These are phyloP conservation scores for Colletotrichum tofieldiae DNA, from an alignment of 2,329 filamentous ascomycete genomes.

Conservation along the genomic window DNA sequence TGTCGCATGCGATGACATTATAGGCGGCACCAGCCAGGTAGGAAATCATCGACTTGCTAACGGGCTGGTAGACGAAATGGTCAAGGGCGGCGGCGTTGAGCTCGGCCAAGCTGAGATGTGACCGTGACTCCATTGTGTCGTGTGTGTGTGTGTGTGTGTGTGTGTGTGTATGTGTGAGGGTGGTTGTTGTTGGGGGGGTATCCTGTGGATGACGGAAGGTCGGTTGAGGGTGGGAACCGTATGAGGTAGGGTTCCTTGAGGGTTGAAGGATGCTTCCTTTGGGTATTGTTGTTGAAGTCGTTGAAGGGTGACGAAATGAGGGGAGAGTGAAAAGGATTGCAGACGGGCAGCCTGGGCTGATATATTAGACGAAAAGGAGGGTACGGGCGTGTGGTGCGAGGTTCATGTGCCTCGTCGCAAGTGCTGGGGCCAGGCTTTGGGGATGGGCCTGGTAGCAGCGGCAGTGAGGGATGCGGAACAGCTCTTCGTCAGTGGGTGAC, in stretches of 20 bases:
- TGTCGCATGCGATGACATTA: slow-evolving; percentile 86
- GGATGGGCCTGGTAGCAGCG: slow-evolving; percentile 20
- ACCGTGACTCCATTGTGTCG: slow-evolving; percentile 63
- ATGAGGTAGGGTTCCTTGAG: slow-evolving; percentile 47
- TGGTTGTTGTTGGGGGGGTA: slow-evolving; percentile 46
- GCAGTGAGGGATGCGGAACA: slow-evolving; percentile 43
- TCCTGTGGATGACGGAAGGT: slow-evolving; percentile 31
- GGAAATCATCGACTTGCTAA: slow-evolving; percentile 82
- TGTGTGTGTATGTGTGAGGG: slow-evolving; percentile 44
- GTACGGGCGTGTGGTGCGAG: slow-evolving; percentile 47
- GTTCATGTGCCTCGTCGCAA: slow-evolving; percentile 45
- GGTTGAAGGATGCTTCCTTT: slow-evolving; percentile 48
- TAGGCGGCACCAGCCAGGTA: slow-evolving; percentile 83
- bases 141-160: slow-evolving; percentile 22
- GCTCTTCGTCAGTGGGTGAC: slow-evolving; percentile 57
- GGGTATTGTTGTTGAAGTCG: slow-evolving; percentile 41
- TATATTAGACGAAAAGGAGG: slow-evolving; percentile 43
- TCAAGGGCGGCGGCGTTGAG: slow-evolving; percentile 84
- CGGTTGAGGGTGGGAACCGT: slow-evolving; percentile 23
- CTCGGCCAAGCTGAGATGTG: slow-evolving; percentile 65
- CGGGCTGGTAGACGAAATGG: slow-evolving; percentile 84
- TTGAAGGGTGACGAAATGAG: slow-evolving; percentile 34
- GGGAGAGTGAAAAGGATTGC: slow-evolving; percentile 4
- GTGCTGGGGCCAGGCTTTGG: slow-evolving; percentile 3
- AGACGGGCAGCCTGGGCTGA: slow-evolving; percentile 40